phyloP scores from a whole-genome alignment of 2,329 filamentous ascomycete genomes.

The Cercospora sojina region DNA sequence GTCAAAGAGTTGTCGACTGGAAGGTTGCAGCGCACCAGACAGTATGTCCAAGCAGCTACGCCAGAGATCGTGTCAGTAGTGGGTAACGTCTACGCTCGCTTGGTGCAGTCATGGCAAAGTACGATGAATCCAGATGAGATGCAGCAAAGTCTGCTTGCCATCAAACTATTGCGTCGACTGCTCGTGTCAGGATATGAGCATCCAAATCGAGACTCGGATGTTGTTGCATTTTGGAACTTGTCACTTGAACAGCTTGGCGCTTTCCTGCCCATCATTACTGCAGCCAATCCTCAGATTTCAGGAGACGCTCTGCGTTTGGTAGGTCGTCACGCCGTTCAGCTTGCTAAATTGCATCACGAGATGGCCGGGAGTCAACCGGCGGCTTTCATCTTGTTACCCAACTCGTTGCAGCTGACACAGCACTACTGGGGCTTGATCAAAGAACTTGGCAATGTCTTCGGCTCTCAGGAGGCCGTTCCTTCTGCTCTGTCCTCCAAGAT shows the following conservation, averaged over 20 bases:
- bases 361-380: conserved; percentile 78
- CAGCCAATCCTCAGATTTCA: conserved; percentile 13
- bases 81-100: conserved; percentile 66
- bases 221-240: conserved; percentile 76
- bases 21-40: conserved; percentile 70
- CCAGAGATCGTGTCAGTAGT: conserved; percentile 83
- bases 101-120: conserved; percentile 64
- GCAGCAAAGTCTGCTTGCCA: conserved; percentile 71
- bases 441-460: conserved; percentile 72
- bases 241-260: conserved; percentile 76
- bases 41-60: conserved; percentile 72
- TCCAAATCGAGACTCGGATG: conserved; percentile 74
- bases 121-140: conserved; percentile 53
- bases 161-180: conserved; percentile 78
- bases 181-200: conserved; percentile 79
- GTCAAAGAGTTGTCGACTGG: conserved; percentile 88
- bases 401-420: conserved; percentile 71
- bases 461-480: conserved; percentile 48
- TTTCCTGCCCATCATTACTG: conserved; percentile 57
- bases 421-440: conserved; percentile 84
- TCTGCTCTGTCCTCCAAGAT: conserved; percentile 42
- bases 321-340: conserved; percentile 85
- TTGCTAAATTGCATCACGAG: conserved; percentile 86
- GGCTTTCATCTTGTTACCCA: conserved; percentile 78
- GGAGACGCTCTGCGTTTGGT: conserved; percentile 47